A percentile compares a stretch with the other conserved stretches of the same genome.
Conservation (phyloP, 768 basidiomycete species). For the Suillus lakei region DNA sequence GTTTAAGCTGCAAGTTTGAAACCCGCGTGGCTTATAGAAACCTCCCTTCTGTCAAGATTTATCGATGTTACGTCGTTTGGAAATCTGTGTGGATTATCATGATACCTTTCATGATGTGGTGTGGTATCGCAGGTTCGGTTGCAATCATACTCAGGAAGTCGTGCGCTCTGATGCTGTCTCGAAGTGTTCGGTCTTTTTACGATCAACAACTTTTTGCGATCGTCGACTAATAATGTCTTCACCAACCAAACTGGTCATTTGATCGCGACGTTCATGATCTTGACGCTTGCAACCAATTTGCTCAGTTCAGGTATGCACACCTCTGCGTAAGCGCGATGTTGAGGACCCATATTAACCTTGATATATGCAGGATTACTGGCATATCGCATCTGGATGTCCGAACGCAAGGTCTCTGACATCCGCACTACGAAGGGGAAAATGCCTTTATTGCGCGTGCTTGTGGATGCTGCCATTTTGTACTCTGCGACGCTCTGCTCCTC, state of each 20-base stretch:
- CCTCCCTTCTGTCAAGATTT: no score
- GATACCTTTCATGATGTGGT: conserved; percentile 9
- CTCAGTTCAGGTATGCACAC: not conserved
- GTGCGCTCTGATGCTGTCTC: not conserved
- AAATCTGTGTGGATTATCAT: conserved; percentile 14
- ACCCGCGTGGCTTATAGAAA: not conserved
- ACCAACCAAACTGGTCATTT: not conserved
- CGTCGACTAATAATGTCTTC: not conserved
- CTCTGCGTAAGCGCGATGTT: not conserved
- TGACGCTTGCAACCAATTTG: not conserved
- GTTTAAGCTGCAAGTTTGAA: not conserved
- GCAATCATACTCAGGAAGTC: no score
- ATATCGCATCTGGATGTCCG: not conserved
- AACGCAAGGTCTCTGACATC: not conserved
- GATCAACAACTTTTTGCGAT: not conserved
- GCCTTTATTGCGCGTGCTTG: not conserved
- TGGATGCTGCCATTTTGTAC: conserved; percentile 8
- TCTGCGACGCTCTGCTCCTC: conserved; percentile 3
- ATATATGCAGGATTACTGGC: not conserved
- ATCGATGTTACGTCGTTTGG: conserved; percentile 20
- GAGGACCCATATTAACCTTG: not conserved
- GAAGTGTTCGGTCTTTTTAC: not conserved
- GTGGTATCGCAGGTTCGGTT: conserved; percentile 9
- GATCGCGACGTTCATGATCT: not conserved
- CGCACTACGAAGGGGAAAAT: not conserved